Percentiles rank a stretch among this genome's conserved stretches.
Conservation (phyloP, 2,329 filamentous ascomycete species). For the Mycosphaerella sp. region DNA sequence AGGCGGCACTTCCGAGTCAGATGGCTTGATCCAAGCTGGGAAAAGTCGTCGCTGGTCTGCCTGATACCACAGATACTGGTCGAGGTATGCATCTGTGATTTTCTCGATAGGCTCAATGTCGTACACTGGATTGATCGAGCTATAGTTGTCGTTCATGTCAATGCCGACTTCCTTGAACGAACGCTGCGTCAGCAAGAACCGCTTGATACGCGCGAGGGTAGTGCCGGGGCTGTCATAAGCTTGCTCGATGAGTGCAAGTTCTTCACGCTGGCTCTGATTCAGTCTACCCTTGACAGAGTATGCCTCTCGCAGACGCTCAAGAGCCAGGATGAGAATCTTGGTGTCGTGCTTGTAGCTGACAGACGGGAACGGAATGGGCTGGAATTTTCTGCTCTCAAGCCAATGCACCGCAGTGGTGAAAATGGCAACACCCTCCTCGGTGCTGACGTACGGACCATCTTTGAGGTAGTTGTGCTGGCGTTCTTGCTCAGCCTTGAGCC, state of each 20-base stretch:
- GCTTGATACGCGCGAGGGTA: slow-evolving; percentile 91
- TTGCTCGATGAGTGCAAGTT: slow-evolving; percentile 93
- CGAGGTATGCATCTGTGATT: slow-evolving; percentile 96
- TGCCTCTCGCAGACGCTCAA: slow-evolving; percentile 87
- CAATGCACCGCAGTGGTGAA: slow-evolving; percentile 99
- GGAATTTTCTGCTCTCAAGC: slow-evolving; percentile 97
- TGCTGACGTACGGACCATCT: slow-evolving; percentile 96
- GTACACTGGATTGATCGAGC: slow-evolving; percentile 97
- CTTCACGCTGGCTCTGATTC: slow-evolving; percentile 96
- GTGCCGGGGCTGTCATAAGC: slow-evolving; percentile 97
- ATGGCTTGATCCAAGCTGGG: slow-evolving; percentile 98
- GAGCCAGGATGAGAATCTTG: slow-evolving; percentile 91
- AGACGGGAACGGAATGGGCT: slow-evolving; percentile 95
- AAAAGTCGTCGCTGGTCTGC: slow-evolving; percentile 96
- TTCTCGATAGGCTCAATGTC: slow-evolving; percentile 99
- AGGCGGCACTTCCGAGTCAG: slow-evolving; percentile 93
- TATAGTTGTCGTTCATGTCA: slow-evolving; percentile 99
- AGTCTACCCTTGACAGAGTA: slow-evolving; percentile 96
- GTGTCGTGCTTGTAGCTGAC: slow-evolving; percentile 99
- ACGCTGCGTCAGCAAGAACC: slow-evolving; percentile 90
- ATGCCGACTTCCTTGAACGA: slow-evolving; percentile 99
- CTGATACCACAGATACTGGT: slow-evolving; percentile 99
- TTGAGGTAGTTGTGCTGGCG: slow-evolving; percentile 99
- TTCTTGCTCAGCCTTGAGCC: slow-evolving; percentile 98
- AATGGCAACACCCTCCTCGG: slow-evolving; percentile 95